These are phyloP conservation scores for Panicum miliaceum DNA, from an alignment of 176 grass and related monocot species.

Conservation along the genomic window DNA sequence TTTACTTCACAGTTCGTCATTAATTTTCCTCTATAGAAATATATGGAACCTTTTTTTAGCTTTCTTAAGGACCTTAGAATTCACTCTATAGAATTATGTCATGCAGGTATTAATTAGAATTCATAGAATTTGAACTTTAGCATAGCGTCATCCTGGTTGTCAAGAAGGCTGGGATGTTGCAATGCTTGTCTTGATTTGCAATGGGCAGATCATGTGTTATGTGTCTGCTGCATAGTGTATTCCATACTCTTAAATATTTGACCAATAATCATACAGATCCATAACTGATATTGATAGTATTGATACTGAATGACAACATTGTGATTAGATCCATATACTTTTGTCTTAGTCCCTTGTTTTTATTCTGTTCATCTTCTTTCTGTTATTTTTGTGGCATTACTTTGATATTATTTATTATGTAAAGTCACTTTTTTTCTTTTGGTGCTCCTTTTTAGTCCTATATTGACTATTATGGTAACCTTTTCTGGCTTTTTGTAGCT, in stretches of 20 bases:
- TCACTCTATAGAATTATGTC: too few relatives aligned
- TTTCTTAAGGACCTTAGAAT: too few relatives aligned
- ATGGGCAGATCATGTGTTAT: background rate
- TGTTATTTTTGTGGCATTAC: background rate
- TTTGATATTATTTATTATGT: background rate
- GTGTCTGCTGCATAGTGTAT: background rate
- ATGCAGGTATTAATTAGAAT: too few relatives aligned
- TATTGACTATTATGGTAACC: background rate
- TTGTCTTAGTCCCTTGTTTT: background rate
- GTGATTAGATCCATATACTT: background rate
- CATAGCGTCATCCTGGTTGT: too few relatives aligned
- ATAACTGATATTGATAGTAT: background rate
- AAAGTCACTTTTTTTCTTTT: slow-evolving; percentile 7
- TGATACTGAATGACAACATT: background rate
- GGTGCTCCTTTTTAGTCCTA: background rate
- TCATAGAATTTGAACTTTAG: too few relatives aligned
- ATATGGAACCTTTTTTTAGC: too few relatives aligned
- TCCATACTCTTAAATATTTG: background rate
- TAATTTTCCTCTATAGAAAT: too few relatives aligned
- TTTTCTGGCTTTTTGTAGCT: slow-evolving; percentile 54
- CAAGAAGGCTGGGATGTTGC: too few relatives aligned
- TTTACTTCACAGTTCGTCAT: too few relatives aligned
- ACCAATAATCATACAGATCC: background rate
- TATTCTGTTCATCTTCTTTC: background rate
- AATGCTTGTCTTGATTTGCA: too few relatives aligned